These are phyloP conservation scores for Spiromastix sp. DNA, from an alignment of 2,329 filamentous ascomycete species.

Conservation along the genomic window DNA sequence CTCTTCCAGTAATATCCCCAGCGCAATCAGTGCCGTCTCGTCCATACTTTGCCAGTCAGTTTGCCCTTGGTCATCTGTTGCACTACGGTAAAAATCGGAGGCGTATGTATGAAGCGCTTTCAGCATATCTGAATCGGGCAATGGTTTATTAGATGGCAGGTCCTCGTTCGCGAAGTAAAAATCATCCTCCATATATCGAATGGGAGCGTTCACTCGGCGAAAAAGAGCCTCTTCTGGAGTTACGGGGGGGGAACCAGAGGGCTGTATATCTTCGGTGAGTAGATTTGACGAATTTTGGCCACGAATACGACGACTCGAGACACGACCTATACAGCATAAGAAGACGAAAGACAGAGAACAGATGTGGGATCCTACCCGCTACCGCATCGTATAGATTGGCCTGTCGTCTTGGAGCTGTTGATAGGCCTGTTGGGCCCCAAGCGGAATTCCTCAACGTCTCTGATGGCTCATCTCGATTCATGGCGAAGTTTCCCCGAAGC, in stretches of 20 bases:
- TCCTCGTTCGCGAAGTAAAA: constrained; percentile 44
- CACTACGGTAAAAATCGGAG: constrained; percentile 43
- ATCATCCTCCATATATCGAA: constrained; percentile 43
- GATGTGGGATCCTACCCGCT: constrained; percentile 32
- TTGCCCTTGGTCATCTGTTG: constrained; percentile 22
- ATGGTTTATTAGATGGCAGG: constrained; percentile 26
- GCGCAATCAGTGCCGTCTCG: constrained; percentile 50
- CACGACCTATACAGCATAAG: constrained; percentile 28
- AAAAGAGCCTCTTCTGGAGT: constrained; percentile 51
- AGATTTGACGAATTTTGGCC: constrained; percentile 14
- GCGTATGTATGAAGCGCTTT: constrained; percentile 48
- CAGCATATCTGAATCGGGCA: constrained; percentile 48
- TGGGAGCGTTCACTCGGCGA: constrained; percentile 39
- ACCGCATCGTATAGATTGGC: constrained; percentile 49
- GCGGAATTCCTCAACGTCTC: too few species aligned
- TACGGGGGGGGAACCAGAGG: constrained; percentile 28
- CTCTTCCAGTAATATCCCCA: constrained; percentile 53
- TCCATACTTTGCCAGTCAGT: constrained; percentile 45
- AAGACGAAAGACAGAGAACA: not conserved
- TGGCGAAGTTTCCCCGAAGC: too few species aligned
- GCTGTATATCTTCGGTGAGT: constrained; percentile 23
- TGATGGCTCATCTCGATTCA: too few species aligned
- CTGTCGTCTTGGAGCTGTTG: constrained; percentile 23
- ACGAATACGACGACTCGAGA: constrained; percentile 31
- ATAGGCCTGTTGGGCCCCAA: too few species aligned